Conservation (phyloP, 805 yeast genomes). For the Yarrowia bubula region DNA sequence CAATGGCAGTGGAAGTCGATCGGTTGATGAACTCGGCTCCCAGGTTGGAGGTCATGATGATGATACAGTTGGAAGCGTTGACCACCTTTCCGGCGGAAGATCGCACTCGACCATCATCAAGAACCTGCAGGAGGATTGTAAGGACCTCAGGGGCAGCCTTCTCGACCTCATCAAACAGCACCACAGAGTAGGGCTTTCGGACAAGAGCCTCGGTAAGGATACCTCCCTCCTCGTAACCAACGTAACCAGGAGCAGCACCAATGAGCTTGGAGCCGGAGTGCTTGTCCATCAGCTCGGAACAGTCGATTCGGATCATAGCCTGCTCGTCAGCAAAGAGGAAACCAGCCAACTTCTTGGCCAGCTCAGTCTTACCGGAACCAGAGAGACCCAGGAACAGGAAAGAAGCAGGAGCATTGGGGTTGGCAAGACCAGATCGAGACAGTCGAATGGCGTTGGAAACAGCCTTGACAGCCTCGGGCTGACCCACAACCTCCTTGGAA, state of each 20-base stretch:
- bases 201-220: constrained; percentile 87
- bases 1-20: constrained; percentile 56
- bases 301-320: constrained; percentile 96
- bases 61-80: constrained; percentile 86
- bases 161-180: constrained; percentile 95
- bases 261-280: constrained; percentile 91
- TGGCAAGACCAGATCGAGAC: constrained; percentile 89
- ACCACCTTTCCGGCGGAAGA: constrained; percentile 92
- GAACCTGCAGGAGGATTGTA: constrained; percentile 83
- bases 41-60: constrained; percentile 95
- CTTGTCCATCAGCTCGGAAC: constrained; percentile 93
- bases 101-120: constrained; percentile 95
- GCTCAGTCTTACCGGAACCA: constrained; percentile 97
- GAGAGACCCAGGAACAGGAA: constrained; percentile 92
- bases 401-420: constrained; percentile 95
- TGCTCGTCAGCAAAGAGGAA: constrained; percentile 93
- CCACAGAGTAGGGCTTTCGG: constrained; percentile 93
- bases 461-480: constrained; percentile 91
- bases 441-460: constrained; percentile 93
- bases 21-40: constrained; percentile 89
- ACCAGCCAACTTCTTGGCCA: constrained; percentile 95
- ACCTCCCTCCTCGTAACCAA: constrained; percentile 98
- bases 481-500: constrained; percentile 86
- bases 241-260: constrained; percentile 97
- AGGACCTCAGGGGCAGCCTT: constrained; percentile 98